A percentile compares a stretch with the other conserved stretches of the same genome.
Evolutionary conservation across 306 rosid species (phyloP).

Genomic region (Cucumis melo): DNA sequence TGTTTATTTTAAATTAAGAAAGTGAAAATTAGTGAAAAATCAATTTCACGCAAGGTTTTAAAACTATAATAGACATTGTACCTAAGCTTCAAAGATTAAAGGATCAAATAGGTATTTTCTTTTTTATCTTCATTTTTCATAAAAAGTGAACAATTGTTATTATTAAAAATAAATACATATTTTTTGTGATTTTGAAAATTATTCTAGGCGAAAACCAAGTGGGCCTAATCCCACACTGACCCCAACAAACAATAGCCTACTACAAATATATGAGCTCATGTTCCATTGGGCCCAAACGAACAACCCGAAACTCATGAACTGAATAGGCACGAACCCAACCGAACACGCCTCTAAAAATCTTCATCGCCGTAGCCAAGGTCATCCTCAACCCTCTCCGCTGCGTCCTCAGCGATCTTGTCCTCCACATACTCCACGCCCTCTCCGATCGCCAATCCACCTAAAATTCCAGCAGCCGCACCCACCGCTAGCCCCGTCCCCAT

Average conservation of each 20-base stretch:
- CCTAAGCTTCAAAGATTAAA: no score
- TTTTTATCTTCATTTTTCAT: no score
- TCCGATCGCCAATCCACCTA: conserved; percentile 60
- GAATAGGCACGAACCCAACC: background rate
- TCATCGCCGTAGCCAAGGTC: conserved; percentile 30
- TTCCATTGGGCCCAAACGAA: background rate
- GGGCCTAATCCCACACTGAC: background rate
- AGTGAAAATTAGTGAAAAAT: no score
- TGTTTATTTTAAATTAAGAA: no score
- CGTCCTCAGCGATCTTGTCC: conserved; percentile 56
- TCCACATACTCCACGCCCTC: conserved; percentile 52
- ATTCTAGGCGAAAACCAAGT: background rate
- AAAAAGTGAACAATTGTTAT: no score
- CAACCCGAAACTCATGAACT: background rate
- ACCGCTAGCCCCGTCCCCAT: conserved; percentile 94
- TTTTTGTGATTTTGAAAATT: background rate
- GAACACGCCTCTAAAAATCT: conserved; percentile 16
- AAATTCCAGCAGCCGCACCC: conserved; percentile 58
- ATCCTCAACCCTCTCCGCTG: conserved; percentile 46
- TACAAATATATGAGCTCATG: background rate
- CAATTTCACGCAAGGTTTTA: no score
- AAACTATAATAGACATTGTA: no score
- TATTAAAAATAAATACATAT: background rate
- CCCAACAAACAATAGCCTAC: background rate
- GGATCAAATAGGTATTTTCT: no score